Percentiles rank a stretch among this genome's conserved stretches.
Evolutionary conservation across 148 eudicot species (phyloP).

Genomic region (Pharnaceum exiguum): DNA sequence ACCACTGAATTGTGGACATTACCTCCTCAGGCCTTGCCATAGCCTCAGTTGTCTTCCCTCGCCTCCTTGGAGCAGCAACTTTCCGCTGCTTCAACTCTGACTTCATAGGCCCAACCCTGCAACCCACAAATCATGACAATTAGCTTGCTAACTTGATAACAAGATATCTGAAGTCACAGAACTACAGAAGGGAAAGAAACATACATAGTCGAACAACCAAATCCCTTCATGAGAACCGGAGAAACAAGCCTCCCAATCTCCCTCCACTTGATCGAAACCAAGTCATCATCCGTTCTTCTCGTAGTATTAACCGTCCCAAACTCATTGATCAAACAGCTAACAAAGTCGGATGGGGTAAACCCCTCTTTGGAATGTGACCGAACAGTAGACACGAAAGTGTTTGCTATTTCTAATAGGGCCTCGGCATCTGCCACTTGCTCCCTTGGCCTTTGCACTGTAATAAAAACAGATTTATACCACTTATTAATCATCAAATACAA

Average conservation of each 20-base stretch:
- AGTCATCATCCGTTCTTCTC: slow-evolving; percentile 7
- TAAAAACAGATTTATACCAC: not conserved
- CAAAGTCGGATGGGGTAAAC: slow-evolving; percentile 47
- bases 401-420: slow-evolving; percentile 42
- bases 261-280: slow-evolving; percentile 32
- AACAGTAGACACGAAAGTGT: slow-evolving; percentile 31
- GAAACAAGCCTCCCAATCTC: slow-evolving; percentile 43
- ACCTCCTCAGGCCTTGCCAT: slow-evolving; percentile 46
- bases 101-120: slow-evolving; percentile 63
- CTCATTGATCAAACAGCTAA: slow-evolving; percentile 33
- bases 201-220: slow-evolving; percentile 20
- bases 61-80: slow-evolving; percentile 21
- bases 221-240: slow-evolving; percentile 32
- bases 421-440: slow-evolving; percentile 73
- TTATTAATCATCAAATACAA: not conserved
- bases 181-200: not conserved
- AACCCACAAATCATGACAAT: not conserved
- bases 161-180: not conserved
- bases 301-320: slow-evolving; percentile 19
- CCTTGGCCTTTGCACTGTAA: slow-evolving; percentile 47
- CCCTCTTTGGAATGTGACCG: slow-evolving; percentile 30
- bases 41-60: slow-evolving; percentile 2
- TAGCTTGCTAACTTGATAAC: not conserved
- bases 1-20: too few species aligned
- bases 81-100: slow-evolving; percentile 37